Percentiles rank a stretch among this genome's conserved stretches.
These are phyloP conservation scores for Trichosporon sp. DNA, from an alignment of 1,284 basidiomycete genomes.

Conservation along the genomic window DNA sequence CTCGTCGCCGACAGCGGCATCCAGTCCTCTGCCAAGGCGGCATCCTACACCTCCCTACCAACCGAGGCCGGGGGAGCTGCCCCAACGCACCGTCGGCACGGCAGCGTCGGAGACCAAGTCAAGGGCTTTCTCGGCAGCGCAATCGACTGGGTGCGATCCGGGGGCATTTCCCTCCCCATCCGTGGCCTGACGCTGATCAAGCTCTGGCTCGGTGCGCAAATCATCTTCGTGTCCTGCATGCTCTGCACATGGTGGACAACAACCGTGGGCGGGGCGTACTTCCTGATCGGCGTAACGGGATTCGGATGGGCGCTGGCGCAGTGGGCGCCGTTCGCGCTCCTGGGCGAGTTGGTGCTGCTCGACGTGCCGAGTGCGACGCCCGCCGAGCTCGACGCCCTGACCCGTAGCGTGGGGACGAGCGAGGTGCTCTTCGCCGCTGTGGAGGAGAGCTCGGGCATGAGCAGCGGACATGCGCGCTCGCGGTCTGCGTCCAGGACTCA, in stretches of 20 bases:
- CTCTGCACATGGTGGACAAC: conserved; percentile 56
- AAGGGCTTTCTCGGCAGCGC: conserved; percentile 26
- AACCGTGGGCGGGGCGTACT: conserved; percentile 56
- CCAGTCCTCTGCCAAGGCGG: conserved; percentile 26
- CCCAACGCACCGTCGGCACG: not conserved
- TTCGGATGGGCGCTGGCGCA: conserved; percentile 60
- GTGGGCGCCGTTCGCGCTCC: conserved; percentile 49
- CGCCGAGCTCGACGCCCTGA: conserved; percentile 17
- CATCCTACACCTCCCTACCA: conserved; percentile 6
- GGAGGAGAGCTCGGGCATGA: conserved; percentile 1
- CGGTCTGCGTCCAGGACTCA: conserved; percentile 23
- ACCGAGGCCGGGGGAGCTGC: not conserved
- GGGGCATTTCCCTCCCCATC: conserved; percentile 44
- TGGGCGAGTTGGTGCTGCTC: conserved; percentile 56
- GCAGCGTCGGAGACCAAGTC: conserved; percentile 13
- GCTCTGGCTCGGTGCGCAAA: conserved; percentile 50
- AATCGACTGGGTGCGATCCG: conserved; percentile 33
- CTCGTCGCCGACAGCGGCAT: conserved; percentile 62
- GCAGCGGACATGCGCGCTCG: not conserved
- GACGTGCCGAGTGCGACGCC: conserved; percentile 32
- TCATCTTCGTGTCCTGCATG: conserved; percentile 55
- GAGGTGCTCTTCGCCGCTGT: conserved; percentile 28
- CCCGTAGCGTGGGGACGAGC: not conserved
- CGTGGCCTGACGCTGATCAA: conserved; percentile 51
- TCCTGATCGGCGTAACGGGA: conserved; percentile 59